Base-by-base conservation (phyloP, 306 rosid genomes). In the Acacia confusa region DNA sequence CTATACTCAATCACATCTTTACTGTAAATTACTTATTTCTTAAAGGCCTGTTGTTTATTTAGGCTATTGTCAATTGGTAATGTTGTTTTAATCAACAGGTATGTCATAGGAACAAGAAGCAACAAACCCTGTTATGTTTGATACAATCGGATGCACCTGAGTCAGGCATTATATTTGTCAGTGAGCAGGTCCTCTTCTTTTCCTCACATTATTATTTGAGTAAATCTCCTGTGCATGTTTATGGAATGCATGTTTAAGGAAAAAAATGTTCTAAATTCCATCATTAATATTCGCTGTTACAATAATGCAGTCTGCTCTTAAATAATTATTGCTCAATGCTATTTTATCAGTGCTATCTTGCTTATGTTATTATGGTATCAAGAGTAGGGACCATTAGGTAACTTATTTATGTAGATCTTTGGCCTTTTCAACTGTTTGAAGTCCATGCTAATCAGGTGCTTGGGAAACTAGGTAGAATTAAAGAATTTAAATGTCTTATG, bases 151-250 rank as follows among this genome's bases (percentile, higher is more conserved):
- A 93, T 84, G 87, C 85, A 75, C 94, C 94, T 1, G 85, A 87
- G 72, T 93, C 98, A 28, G 91, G 91, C 81, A 92, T 95, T 80
- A 84, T 93, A 79, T 93, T 93, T 82, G 96, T 92, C 24, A 70
- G 87, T 58, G 97, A 95, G 80, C 98, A 92, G 98, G 97, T 90
- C 57, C 78, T 65, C 48, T 77, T 57, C 55, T 36, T 61, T 27
- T 25, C 57, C 75, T 44, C 71, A 65, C 65, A 67, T 57, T 32
- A 13, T 61, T 32, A 17, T 71, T 70, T 57, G 45, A 30, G 50
- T 79, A 79, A 16, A 64, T 78, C 75, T 66, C 58, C 25, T 52
- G 16, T 52, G 65, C 16, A 44, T 57, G 50, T 55, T 64, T 48
- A 69, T 47, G 70, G 83, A 72, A 71, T 38, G 19, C 60, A 28